Base-by-base conservation (phyloP, 768 basidiomycete genomes). In the Lactarius hengduanensis region DNA sequence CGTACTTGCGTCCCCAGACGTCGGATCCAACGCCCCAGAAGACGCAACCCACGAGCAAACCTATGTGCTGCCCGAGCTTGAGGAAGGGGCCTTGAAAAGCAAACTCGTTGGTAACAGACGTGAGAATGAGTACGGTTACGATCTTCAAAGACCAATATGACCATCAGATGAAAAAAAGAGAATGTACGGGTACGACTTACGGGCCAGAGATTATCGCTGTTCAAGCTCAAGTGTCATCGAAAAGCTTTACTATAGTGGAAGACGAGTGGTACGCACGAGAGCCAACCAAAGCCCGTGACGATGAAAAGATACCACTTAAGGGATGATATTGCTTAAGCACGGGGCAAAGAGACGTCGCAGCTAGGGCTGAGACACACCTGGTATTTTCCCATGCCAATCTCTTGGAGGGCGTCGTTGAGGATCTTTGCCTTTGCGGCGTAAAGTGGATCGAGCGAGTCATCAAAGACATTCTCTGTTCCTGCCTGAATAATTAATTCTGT, bases 251-350 rank as follows among this genome's bases (percentile, higher is more conserved):
- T 15, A 38, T 13, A 13, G 16, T 9, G 9, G 9, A 18, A 34
- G 20, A 26, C 58, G 45, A 11, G 3, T 10, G 62, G 60, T 7
- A 79, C 87, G 76, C 73, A 89, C 87, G 87, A 86, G 65, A 90
- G 80, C 88, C 88, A 91, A 45, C 89, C 89, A 75, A 91, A 89
- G 1, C 88, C 89, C 8, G 87, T 81, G 32, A 89, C 84, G 65
- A 86, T 36, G 74, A 90, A 90, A 56, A 90, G 73, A 66, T 78
- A 76, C 78, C 84, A 88, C 87, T 89, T 65, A 20, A 38, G 3
- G 34, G 58, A 20, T 30, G 1, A 32, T 7, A 15, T 26, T 10
- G 9, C n/a, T 22, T 50, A 16, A 18, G 57, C 30, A 26, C 28
- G 13, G n/a, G 40, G 55, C 22, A 26, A 57, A 43, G 22, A 34